phyloP scores from a whole-genome alignment of 2,329 filamentous ascomycete genomes.

The Samsoniella hepiali region DNA sequence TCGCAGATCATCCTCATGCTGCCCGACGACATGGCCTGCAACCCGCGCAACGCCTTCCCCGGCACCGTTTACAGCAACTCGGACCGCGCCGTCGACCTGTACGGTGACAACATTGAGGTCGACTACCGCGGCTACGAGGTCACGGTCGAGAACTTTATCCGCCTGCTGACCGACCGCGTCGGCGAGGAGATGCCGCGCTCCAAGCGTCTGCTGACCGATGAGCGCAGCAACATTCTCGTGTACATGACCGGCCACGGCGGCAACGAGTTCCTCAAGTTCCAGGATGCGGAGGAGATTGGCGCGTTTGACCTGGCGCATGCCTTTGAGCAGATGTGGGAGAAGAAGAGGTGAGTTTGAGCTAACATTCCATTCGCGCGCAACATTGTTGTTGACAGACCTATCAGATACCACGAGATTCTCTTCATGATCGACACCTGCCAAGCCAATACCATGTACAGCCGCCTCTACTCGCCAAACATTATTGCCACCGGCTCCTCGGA shows the following conservation, averaged over 20 bases:
- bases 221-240: conserved; percentile 92
- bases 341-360: conserved; percentile 67
- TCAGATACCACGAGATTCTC: conserved; percentile 87
- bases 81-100: conserved; percentile 89
- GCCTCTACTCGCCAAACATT: conserved; percentile 97
- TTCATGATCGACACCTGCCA: conserved; percentile 99
- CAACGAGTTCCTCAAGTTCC: conserved; percentile 97
- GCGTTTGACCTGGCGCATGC: conserved; percentile 95
- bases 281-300: conserved; percentile 96
- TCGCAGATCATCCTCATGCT: conserved; percentile 99
- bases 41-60: conserved; percentile 95
- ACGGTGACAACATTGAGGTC: conserved; percentile 98
- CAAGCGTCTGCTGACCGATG: conserved; percentile 90
- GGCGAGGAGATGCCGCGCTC: conserved; percentile 92
- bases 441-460: conserved; percentile 98
- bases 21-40: conserved; percentile 99
- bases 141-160: conserved; percentile 97
- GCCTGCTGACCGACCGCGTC: conserved; percentile 88
- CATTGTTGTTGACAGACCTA: neutral
- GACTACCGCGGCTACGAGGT: conserved; percentile 98
- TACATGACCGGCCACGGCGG: conserved; percentile 99
- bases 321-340: conserved; percentile 99
- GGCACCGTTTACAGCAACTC: conserved; percentile 98
- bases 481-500: conserved; percentile 96
- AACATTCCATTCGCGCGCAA: neutral